Base-by-base conservation (phyloP, 192 early-diverging fungal species). In the Coemansia sp. region DNA sequence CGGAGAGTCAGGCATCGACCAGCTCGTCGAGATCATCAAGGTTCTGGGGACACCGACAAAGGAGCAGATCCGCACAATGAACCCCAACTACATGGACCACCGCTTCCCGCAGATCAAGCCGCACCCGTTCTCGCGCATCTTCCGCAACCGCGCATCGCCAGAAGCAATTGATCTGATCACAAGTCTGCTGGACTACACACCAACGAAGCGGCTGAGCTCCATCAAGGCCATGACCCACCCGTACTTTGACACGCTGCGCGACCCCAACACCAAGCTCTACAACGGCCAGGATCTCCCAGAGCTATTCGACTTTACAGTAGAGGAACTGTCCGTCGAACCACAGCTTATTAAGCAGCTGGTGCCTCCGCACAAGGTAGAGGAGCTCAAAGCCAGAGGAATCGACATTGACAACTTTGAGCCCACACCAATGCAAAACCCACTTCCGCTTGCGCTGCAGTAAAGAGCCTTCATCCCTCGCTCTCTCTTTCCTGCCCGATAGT, bases 21-120 rank as follows among this genome's bases (percentile, higher is more conserved):
- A 99, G 71, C 84, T 99, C 29, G 97, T 99, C 29, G 95, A 99
- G 79, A 99, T 99, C 70, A 99, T 99, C 85, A 99, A 99, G 84
- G 92, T 97, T 15, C 85, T 99, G 17, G 97, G 97, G 48, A 99
- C 95, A 29, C 97, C 95, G 19, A 92, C 94, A 41, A 84, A 88
- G 60, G 95, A 99, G 63, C 95, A 99, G 79, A 97, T 99, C 70
- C 89, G 90, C 69, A 88, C 87, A 20, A 97, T 99, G 97, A 99
- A 99, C 80, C 93, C 91, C 41, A 94, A 95, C 82, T 99, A 99
- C 77, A 92, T 92, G 69, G 95, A 97, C 70, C 96, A 97, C 85
- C 95, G 95, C 74, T 99, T 99, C 75, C 97, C 97, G 66, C 92
- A 94, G 74, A 99, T 99, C 69, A 94, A 94, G 75, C 87, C 95